phyloP scores from a whole-genome alignment of 805 yeast species.

The Candida piceae region DNA sequence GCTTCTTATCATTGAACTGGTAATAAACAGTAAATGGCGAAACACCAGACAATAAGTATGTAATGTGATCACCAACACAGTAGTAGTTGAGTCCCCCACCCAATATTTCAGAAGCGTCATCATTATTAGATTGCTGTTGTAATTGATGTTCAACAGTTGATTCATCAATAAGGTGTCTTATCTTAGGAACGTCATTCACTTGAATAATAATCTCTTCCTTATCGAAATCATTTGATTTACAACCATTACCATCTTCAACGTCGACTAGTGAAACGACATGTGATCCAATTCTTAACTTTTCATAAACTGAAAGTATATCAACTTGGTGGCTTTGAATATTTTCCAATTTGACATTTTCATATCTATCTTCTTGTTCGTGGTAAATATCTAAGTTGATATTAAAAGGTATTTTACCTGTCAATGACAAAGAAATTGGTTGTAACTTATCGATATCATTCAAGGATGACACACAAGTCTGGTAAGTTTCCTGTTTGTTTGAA shows the following conservation, averaged over 20 bases:
- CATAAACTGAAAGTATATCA: constrained; percentile 40
- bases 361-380: constrained; percentile 55
- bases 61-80: constrained; percentile 91
- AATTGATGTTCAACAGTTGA: constrained; percentile 24
- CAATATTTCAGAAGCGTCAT: not conserved
- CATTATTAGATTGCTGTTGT: constrained; percentile 1
- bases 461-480: constrained; percentile 28
- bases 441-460: constrained; percentile 24
- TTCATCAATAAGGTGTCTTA: constrained; percentile 37
- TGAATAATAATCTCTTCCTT: constrained; percentile 38
- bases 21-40: constrained; percentile 78
- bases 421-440: constrained; percentile 49
- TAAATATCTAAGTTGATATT: constrained; percentile 49
- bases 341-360: constrained; percentile 40
- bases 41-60: constrained; percentile 68
- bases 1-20: constrained; percentile 57
- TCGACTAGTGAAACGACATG: constrained; percentile 55
- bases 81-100: constrained; percentile 35
- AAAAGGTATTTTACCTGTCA: constrained; percentile 61
- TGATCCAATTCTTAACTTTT: constrained; percentile 60
- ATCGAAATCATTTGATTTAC: constrained; percentile 43
- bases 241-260: constrained; percentile 67
- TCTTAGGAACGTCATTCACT: constrained; percentile 74
- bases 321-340: constrained; percentile 36
- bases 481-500: constrained; percentile 8